Evolutionary conservation across 805 yeast genomes (phyloP).

Genomic region (Lipomyces spencermartinsiae): DNA sequence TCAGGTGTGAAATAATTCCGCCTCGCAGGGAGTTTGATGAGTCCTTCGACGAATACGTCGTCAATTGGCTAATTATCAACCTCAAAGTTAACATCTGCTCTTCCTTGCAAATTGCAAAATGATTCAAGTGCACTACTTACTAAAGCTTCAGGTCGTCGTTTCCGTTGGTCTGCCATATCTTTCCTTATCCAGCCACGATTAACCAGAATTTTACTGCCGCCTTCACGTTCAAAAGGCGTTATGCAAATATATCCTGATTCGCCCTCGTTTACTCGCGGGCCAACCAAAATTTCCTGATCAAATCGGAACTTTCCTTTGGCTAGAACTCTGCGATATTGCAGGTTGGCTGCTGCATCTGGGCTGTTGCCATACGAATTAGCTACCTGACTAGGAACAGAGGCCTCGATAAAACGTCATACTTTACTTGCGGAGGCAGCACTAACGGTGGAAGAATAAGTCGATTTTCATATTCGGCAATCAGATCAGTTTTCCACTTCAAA

Average conservation of each 20-base stretch:
- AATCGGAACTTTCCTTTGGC: constrained; percentile 81
- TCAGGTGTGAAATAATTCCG: constrained; percentile 67
- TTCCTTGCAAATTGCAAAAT: background rate
- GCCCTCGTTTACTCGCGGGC: constrained; percentile 81
- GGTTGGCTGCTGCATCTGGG: constrained; percentile 69
- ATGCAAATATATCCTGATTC: constrained; percentile 77
- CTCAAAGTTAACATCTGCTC: background rate
- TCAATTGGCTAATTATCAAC: constrained; percentile 58
- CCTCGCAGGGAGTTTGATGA: constrained; percentile 62
- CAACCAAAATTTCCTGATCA: constrained; percentile 86
- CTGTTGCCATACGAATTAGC: constrained; percentile 47
- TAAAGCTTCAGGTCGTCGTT: constrained; percentile 65
- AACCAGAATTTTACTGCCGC: constrained; percentile 77
- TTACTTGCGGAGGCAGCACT: constrained; percentile 61
- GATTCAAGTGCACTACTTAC: constrained; percentile 6
- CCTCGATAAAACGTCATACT: constrained; percentile 17
- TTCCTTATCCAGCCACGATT: constrained; percentile 93
- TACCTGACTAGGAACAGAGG: background rate
- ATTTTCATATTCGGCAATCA: constrained; percentile 84
- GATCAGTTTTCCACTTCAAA: constrained; percentile 82
- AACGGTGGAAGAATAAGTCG: constrained; percentile 74
- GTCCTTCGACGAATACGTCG: constrained; percentile 71
- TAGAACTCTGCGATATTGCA: constrained; percentile 82
- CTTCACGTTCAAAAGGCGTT: constrained; percentile 81
- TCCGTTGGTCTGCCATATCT: constrained; percentile 64